Percentiles rank a stretch among this genome's conserved stretches.
These are phyloP conservation scores for Silene coronaria DNA, from an alignment of 179 eudicot genomes.

Conservation along the genomic window DNA sequence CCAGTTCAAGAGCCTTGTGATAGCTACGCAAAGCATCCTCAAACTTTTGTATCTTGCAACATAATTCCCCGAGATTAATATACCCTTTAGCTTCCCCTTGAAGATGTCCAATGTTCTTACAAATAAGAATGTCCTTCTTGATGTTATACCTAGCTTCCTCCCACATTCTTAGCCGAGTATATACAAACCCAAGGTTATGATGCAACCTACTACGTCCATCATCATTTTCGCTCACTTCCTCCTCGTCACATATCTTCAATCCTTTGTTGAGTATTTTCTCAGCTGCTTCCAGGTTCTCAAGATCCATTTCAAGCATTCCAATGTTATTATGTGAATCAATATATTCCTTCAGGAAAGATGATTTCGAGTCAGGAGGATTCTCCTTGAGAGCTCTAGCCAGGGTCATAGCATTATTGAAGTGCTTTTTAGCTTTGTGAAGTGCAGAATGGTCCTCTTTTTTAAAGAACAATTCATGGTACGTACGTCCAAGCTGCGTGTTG, in stretches of 20 bases:
- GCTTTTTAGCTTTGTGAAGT: conserved; percentile 75
- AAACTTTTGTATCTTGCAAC: conserved; percentile 59
- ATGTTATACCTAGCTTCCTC: conserved; percentile 59
- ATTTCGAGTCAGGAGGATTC: conserved; percentile 40
- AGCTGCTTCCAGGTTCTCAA: conserved; percentile 78
- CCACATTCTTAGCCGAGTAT: conserved; percentile 71
- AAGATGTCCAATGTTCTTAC: conserved; percentile 58
- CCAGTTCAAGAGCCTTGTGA: conserved; percentile 64
- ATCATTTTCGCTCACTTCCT: conserved; percentile 64
- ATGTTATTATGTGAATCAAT: conserved; percentile 87
- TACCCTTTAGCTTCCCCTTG: conserved; percentile 98
- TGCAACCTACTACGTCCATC: conserved; percentile 83
- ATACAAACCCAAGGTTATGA: conserved; percentile 85
- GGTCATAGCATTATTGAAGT: conserved; percentile 65
- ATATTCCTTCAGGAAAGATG: conserved; percentile 74
- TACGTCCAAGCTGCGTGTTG: conserved; percentile 88
- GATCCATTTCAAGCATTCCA: conserved; percentile 90
- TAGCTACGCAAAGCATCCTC: conserved; percentile 66
- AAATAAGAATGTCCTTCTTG: conserved; percentile 64
- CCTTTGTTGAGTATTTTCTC: conserved; percentile 60
- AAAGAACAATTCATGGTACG: conserved; percentile 77
- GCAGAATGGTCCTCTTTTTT: conserved; percentile 54
- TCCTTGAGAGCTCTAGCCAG: conserved; percentile 64
- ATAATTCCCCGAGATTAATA: conserved; percentile 79
- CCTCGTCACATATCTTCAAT: conserved; percentile 78